A percentile compares a stretch with the other conserved stretches of the same genome.
Conservation (phyloP, 2,329 filamentous ascomycete species). For the Pleoardoris graminearum region DNA sequence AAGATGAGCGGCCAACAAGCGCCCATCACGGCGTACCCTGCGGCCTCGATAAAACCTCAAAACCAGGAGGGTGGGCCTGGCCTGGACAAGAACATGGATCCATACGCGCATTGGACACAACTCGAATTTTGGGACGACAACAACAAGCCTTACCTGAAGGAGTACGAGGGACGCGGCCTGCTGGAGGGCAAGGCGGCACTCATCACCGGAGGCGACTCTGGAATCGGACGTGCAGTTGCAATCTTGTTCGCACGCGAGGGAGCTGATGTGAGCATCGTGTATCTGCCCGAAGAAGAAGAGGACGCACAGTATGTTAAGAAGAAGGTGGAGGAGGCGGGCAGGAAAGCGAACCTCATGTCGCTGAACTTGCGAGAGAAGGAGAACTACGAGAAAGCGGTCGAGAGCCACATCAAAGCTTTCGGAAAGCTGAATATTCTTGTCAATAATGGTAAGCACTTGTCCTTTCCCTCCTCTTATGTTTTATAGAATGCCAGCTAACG, state of each 20-base stretch:
- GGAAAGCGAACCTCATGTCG: slow-evolving; percentile 48
- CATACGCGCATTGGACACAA: slow-evolving; percentile 24
- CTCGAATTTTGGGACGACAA: slow-evolving; percentile 28
- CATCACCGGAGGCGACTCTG: slow-evolving; percentile 78
- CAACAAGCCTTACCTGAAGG: slow-evolving; percentile 25
- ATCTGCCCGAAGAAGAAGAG: slow-evolving; percentile 72
- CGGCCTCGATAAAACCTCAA: slow-evolving; percentile 21
- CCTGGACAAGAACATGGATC: slow-evolving; percentile 19
- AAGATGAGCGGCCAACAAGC: slow-evolving; percentile 21
- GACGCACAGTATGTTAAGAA: slow-evolving; percentile 74
- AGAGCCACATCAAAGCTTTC: slow-evolving; percentile 65
- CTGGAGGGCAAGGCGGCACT: slow-evolving; percentile 48
- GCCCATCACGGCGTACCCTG: slow-evolving; percentile 18
- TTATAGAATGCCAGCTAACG: neutral
- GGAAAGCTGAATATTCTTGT: slow-evolving; percentile 66
- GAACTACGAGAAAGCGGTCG: slow-evolving; percentile 69
- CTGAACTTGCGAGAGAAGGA: slow-evolving; percentile 65
- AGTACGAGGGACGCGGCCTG: slow-evolving; percentile 24
- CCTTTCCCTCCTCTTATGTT: neutral
- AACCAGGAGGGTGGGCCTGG: slow-evolving; percentile 23
- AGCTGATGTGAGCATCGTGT: slow-evolving; percentile 70
- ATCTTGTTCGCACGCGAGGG: slow-evolving; percentile 79
- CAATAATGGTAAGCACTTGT: slow-evolving; percentile 20
- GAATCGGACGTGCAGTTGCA: slow-evolving; percentile 73
- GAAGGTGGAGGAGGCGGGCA: slow-evolving; percentile 65